phyloP scores from a whole-genome alignment of 371 early-diverging fungal genomes.

The Actinomucor elegans region DNA sequence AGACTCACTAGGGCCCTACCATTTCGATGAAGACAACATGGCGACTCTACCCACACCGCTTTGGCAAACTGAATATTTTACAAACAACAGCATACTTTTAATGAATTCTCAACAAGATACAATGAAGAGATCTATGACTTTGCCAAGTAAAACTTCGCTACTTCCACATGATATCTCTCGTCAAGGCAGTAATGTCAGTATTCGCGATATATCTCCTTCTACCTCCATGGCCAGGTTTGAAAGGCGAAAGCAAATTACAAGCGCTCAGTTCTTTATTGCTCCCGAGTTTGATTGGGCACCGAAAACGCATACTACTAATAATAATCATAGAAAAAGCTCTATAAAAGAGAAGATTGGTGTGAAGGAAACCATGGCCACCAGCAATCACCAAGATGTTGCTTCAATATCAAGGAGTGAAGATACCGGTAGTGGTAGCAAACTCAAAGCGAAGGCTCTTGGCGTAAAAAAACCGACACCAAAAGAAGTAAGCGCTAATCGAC shows the following conservation, averaged over 20 bases:
- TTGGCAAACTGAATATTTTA: slow-evolving; percentile 6
- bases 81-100: neutral
- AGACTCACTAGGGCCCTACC: neutral
- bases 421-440: no score
- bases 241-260: slow-evolving; percentile 17
- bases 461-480: no score
- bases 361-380: no score
- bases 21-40: neutral
- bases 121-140: neutral
- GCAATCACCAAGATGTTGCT: no score
- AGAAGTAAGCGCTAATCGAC: no score
- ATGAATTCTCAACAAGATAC: neutral
- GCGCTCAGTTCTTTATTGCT: slow-evolving; percentile 13
- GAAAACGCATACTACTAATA: no score
- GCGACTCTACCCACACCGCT: slow-evolving; percentile 4
- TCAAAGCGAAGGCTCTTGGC: no score
- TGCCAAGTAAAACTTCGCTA: neutral
- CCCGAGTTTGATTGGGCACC: slow-evolving; percentile 8
- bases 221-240: slow-evolving; percentile 4
- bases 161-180: slow-evolving; percentile 4
- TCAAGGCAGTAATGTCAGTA: slow-evolving; percentile 6
- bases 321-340: no score
- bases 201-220: slow-evolving; percentile 4
- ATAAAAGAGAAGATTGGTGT: no score
- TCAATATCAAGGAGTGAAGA: no score